Conservation (phyloP, 768 basidiomycete species). For the Stropharia rugosoannulata region DNA sequence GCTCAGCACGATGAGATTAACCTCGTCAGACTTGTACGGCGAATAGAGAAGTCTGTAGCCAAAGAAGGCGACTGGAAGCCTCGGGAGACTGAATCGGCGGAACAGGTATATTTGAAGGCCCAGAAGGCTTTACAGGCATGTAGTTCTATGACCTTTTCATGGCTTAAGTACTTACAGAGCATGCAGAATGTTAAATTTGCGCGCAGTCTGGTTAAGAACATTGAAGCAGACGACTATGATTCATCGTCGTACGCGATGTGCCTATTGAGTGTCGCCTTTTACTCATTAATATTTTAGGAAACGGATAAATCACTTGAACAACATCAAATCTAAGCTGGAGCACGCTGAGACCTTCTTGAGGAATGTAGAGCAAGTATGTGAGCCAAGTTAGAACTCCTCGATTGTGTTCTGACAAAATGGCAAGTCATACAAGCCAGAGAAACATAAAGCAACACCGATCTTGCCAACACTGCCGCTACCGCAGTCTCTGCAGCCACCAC, state of each 20-base stretch:
- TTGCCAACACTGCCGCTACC: conserved; percentile 56
- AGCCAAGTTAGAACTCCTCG: background rate
- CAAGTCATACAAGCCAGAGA: conserved; percentile 18
- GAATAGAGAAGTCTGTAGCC: conserved; percentile 55
- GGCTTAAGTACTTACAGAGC: background rate
- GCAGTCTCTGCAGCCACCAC: conserved; percentile 20
- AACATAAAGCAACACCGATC: conserved; percentile 42
- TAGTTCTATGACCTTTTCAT: background rate
- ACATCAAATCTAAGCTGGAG: conserved; percentile 50
- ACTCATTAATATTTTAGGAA: conserved; percentile 28
- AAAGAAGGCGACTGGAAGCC: conserved; percentile 37
- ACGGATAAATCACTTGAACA: conserved; percentile 42
- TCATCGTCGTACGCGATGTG: conserved; percentile 37
- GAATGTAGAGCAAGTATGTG: conserved; percentile 51
- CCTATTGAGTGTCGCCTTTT: no score
- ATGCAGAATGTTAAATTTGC: conserved; percentile 53
- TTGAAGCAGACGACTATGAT: conserved; percentile 49
- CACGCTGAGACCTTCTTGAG: conserved; percentile 51
- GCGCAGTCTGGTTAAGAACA: conserved; percentile 52
- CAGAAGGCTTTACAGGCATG: conserved; percentile 56
- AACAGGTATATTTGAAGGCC: conserved; percentile 52
- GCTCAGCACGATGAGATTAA: conserved; percentile 65
- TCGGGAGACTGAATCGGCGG: conserved; percentile 11
- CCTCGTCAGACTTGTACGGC: conserved; percentile 55
- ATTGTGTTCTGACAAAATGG: conserved; percentile 29